Evolutionary conservation across 257 asterid species (phyloP), one percentile per base, ranked within the genome.

Genomic region (Agastache rugosa): DNA sequence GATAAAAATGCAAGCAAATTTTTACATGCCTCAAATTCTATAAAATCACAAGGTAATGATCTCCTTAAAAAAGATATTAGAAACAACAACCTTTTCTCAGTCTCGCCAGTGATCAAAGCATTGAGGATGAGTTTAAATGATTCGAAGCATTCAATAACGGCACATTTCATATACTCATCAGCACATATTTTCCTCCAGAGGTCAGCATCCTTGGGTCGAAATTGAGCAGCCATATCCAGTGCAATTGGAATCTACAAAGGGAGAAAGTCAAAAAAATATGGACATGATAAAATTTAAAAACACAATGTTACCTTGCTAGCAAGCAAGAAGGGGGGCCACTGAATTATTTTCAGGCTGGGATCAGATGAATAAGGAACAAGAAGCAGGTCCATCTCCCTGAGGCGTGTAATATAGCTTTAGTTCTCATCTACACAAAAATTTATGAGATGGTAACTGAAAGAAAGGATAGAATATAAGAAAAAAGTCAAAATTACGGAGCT

Each of bases 321-420:
- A 74, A 95, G 97, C 81, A 95, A 85, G 84, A 95, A 95, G 0
- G 98, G 98, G 68, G 99, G 99, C 99, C 99, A 94, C 75, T 94
- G 99, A 62, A 92, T 90, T 69, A 87, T 80, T 74, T 94, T 90
- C 25, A 90, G 82, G 81, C 92, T 83, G 47, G 96, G 91, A 85
- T 94, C 99, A 29, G 96, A 94, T 72, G 97, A 87, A 85, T 95
- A 90, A 54, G 99, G 99, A 80, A 95, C 99, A 59, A 95, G 88
- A 73, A 95, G 93, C 83, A 95, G 87, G 83, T 95, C 99, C 99
- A 95, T 95, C 92, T 95, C 99, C 93, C 99, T 94, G 96, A 80
- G 81, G 72, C 74, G 75, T 67, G 68, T 35, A 72, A 66, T 75
- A 8, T 69, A 73, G 66, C 29, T 78, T 90, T 58, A 86, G 81